Base-by-base conservation (phyloP, 2,329 filamentous ascomycete species). In the Ophiosphaerella herpotricha region DNA sequence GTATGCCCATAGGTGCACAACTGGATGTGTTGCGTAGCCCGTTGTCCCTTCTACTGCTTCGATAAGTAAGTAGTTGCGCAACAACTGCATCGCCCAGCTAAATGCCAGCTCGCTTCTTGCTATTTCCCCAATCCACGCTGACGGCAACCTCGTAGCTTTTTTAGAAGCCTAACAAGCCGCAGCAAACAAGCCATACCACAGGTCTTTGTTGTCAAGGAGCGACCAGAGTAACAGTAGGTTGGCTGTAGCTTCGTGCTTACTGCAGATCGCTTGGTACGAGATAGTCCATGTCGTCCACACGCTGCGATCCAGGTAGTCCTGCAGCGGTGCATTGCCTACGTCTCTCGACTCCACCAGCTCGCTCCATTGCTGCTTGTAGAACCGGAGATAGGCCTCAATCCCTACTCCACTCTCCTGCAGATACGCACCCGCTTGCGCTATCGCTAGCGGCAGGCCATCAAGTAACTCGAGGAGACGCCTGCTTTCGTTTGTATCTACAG, bases 231-330 rank as follows among this genome's bases (percentile, higher is more conserved):
- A 61, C 11, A 73, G 62, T 33, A 70, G 46, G 6, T 63, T 49
- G 2, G 60, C 61, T 6, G 67, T 58, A 5, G 38, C n/a, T 36
- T 58, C 36, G 39, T 61, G 59, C 44, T 58, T 53, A 3, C 50
- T 42, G 16, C 41, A 23, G 9, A 71, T 58, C 11, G 63, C 60
- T 23, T 71, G 48, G 50, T 68, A 69, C 5, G 63, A 68, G 31
- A 71, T 63, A 11, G 55, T 56, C 67, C 62, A 72, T n/a, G 64
- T 70, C n/a, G 61, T 67, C 50, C 64, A 61, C 36, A 73, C 48
- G 46, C 53, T 67, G 40, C 61, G 50, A 7, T 64, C 52, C 4
- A 43, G 47, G 52, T 67, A 69, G 40, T 66, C 57, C 23, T 57
- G 50, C 9, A 66, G 60, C 26, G 50, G 59, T 31, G 46, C 53